Evolutionary conservation across 2,329 filamentous ascomycete genomes (phyloP), one percentile per base, ranked within the genome.

Genomic region (Fusarium tupiense): DNA sequence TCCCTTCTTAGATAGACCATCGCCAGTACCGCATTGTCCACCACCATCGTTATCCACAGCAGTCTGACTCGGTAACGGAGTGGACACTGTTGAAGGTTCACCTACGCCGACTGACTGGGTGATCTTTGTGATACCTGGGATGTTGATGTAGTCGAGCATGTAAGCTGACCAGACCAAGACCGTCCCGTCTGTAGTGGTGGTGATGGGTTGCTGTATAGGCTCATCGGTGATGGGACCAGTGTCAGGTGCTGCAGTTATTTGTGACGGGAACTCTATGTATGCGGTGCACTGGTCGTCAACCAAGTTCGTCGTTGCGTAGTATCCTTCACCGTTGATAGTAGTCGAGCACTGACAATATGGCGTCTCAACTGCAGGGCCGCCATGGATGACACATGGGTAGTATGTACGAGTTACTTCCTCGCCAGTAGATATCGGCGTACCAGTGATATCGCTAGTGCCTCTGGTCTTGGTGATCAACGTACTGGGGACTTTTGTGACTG

Each of bases 1-100:
- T 5, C 58, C 69, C 5, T 41, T 46, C 37, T 63, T 67, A 2
- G 69, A 72, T 4, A 67, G n/a, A 4, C 37, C 24, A 29, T 71
- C 67, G 5, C 37, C 29, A 3, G 63, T 72, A 4, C 67, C 43
- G 24, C 64, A 72, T 33, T 72, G 59, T 4, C 68, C 60, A 13
- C 22, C 20, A 14, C 68, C 70, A 5, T 68, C 41, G 14, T 68
- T 68, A 33, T 68, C 64, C 3, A 64, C 54, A 13, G 47, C 43
- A 3, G 62, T 57, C 24, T 67, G 67, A 11, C 41, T 60, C 1
- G 69, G 67, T 3, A 63, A 29, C 12, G 69, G 69, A 2, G 69
- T 72, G 2, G 43, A 41, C 3, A 69, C 16, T 20, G 50, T 69
- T 8, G 56, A 64, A 8, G 61, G 37, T 12, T 31, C 31, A 11